Base-by-base conservation (phyloP, 2,329 filamentous ascomycete genomes). In the Fonsecaea pedrosoi region DNA sequence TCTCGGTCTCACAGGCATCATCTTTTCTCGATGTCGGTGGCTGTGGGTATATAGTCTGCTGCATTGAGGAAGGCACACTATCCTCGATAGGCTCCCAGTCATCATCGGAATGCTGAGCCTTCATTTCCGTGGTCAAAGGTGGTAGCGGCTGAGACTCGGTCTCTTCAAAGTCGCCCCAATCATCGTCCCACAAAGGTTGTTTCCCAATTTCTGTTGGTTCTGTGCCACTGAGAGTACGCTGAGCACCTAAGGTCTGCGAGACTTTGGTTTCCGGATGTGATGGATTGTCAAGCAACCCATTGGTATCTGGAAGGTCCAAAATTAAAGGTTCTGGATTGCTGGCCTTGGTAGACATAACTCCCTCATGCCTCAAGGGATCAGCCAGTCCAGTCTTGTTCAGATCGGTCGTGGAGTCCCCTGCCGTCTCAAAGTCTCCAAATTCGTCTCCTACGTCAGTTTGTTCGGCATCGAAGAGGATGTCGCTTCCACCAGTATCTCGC, bases 351-450 rank as follows among this genome's bases (percentile, higher is more conserved):
- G 32, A 37, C 12, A n/a, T n/a, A 25, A 35, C 10, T 12, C 18
- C 37, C n/a, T 15, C 7, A 15, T 35, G 30, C 40, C 21, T n/a
- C 25, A 30, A 32, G 9, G 15, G 8, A 7, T 12, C 21, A 50
- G 21, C 3, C 18, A 4, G 25, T 35, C 12, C 21, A 35, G 42
- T 25, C 15, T 45, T 53, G 25, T 10, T 37, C 21, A 5, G 13
- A 6, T 42, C 40, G 50, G 9, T 50, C 7, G 45, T 35, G 12
- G 32, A n/a, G 34, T 13, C 21, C 30, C n/a, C 58, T 25, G 86
- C 86, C 54, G 84, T 82, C 75, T 90, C 88, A 73, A 91, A 91
- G 63, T 90, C 88, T 0, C 89, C 87, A 78, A 89, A 90, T 34
- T 83, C 86, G 37, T 74, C 71, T 13, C 72, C 72, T 35, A 30